Evolutionary conservation across 2,329 filamentous ascomycete species (phyloP).

Genomic region (Huntiella bhutanensis): DNA sequence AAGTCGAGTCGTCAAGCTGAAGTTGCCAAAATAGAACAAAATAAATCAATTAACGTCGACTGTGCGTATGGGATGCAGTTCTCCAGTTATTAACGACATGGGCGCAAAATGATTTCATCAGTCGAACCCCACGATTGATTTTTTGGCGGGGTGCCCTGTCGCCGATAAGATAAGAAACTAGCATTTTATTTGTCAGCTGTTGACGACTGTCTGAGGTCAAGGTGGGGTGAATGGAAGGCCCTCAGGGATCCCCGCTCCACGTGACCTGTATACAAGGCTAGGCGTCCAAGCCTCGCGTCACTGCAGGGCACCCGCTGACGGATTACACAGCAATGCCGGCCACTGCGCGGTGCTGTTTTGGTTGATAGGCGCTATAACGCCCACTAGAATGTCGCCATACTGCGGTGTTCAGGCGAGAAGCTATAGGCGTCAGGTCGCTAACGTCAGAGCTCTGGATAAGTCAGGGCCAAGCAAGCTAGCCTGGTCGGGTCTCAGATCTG

Average conservation of each 20-base stretch:
- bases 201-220: neutral
- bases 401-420: neutral
- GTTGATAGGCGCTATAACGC: neutral
- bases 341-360: too few relatives aligned
- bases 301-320: slow-evolving; percentile 13
- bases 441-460: too few relatives aligned
- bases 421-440: too few relatives aligned
- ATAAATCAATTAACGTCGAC: neutral
- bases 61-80: slow-evolving; percentile 1
- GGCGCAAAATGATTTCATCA: slow-evolving; percentile 1
- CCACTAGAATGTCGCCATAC: slow-evolving; percentile 6
- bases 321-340: neutral
- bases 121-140: slow-evolving; percentile 6
- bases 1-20: neutral
- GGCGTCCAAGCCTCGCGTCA: slow-evolving; percentile 22
- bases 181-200: neutral
- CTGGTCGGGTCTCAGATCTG: neutral
- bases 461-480: neutral
- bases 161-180: slow-evolving; percentile 10
- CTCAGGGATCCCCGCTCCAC: slow-evolving; percentile 2
- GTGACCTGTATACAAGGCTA: slow-evolving; percentile 14
- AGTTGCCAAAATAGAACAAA: neutral
- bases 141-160: slow-evolving; percentile 3
- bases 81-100: slow-evolving; percentile 2
- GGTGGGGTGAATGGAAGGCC: neutral